phyloP scores from a whole-genome alignment of 306 rosid genomes.

The Lathyrus sativus region DNA sequence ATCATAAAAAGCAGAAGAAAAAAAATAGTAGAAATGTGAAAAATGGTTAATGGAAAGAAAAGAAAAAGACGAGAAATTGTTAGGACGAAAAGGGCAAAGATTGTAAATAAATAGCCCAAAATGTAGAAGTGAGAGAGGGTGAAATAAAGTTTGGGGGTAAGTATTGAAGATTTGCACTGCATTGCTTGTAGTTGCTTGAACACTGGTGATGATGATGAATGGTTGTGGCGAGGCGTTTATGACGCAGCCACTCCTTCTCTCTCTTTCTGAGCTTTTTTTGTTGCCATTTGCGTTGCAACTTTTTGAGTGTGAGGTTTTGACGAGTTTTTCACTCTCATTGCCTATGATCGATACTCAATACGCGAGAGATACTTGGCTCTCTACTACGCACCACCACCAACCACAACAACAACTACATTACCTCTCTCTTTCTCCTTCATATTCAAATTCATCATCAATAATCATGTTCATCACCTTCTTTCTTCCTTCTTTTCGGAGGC shows the following conservation, averaged over 20 bases:
- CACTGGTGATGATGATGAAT: background rate
- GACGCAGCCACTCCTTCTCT: background rate
- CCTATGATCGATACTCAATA: background rate
- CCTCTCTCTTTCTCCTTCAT: background rate
- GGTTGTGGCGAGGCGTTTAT: conserved; percentile 6
- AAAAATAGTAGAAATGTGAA: too few relatives aligned
- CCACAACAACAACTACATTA: background rate
- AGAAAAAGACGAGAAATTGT: too few relatives aligned
- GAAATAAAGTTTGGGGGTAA: too few relatives aligned
- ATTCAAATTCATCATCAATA: too few relatives aligned
- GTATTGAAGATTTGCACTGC: too few relatives aligned
- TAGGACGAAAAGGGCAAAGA: too few relatives aligned
- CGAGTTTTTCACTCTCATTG: background rate
- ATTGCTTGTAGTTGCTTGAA: background rate
- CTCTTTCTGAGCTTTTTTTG: background rate
- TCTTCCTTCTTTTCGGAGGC: too few relatives aligned
- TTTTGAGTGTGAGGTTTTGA: conserved; percentile 2
- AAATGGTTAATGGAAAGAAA: too few relatives aligned
- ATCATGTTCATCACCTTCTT: too few relatives aligned
- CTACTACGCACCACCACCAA: background rate
- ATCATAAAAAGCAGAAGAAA: too few relatives aligned
- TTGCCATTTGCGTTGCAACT: background rate
- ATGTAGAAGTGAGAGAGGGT: too few relatives aligned
- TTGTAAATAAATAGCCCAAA: too few relatives aligned
- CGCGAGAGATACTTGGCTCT: background rate